phyloP scores from a whole-genome alignment of 1,284 basidiomycete species.

The Naganishia sp. region DNA sequence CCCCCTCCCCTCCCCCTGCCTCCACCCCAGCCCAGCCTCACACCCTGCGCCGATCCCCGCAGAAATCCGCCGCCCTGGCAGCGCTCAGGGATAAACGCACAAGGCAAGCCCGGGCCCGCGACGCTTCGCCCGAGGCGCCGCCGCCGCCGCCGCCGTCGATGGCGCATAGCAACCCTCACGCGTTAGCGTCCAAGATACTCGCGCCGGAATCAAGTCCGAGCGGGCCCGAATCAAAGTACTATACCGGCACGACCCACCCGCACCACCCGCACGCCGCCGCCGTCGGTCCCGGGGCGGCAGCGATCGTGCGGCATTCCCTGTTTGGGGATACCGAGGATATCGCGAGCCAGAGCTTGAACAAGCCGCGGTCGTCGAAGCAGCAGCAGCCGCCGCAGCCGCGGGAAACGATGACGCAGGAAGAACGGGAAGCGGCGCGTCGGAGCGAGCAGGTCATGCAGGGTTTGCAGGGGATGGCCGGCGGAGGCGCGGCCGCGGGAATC shows the following conservation, averaged over 20 bases:
- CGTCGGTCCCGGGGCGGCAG: slow-evolving; percentile 1
- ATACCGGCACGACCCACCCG: not conserved
- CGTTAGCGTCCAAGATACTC: slow-evolving; percentile 5
- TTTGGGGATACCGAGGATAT: slow-evolving; percentile 18
- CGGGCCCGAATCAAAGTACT: slow-evolving; percentile 25
- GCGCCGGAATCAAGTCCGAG: slow-evolving; percentile 25
- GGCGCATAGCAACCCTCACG: not conserved
- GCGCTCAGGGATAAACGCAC: slow-evolving; percentile 13
- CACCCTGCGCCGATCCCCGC: not conserved
- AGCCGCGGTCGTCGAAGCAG: slow-evolving; percentile 2
- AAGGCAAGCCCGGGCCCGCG: not conserved
- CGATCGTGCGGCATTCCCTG: slow-evolving; percentile 8
- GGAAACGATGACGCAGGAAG: not conserved
- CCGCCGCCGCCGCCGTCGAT: not conserved
- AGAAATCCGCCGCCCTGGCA: slow-evolving; percentile 22
- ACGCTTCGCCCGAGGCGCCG: slow-evolving; percentile 3
- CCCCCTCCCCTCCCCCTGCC: not conserved
- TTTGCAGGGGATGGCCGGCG: slow-evolving; percentile 17
- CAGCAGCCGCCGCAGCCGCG: not conserved
- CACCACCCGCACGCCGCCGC: not conserved
- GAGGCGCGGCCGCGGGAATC: not conserved
- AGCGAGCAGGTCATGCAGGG: slow-evolving; percentile 17
- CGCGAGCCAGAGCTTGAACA: slow-evolving; percentile 18
- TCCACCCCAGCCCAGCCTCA: not conserved
- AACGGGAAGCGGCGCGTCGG: slow-evolving; percentile 5